Percentiles rank a stretch among this genome's conserved stretches.
phyloP scores from a whole-genome alignment of 106 monocot genomes.

The Apostasia ramifera region DNA sequence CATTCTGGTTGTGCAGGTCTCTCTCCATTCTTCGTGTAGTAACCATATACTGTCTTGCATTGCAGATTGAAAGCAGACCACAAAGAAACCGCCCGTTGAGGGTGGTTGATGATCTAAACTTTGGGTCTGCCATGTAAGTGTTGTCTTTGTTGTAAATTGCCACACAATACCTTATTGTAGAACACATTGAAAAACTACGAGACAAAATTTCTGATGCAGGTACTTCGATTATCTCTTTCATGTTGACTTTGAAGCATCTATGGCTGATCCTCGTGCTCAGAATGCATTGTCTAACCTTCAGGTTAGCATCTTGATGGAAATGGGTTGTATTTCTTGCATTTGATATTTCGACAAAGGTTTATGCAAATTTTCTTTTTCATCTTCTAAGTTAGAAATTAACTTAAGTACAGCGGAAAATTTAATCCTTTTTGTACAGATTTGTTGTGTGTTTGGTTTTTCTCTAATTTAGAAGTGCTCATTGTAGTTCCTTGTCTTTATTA shows the following conservation, averaged over 20 bases:
- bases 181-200: not conserved
- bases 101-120: constrained; percentile 60
- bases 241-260: constrained; percentile 85
- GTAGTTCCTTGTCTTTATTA: no score
- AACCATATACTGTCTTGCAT: not conserved
- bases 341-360: not conserved
- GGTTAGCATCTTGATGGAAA: constrained; percentile 25
- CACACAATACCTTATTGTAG: not conserved
- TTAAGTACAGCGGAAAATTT: no score
- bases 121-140: constrained; percentile 54
- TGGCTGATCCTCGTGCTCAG: constrained; percentile 74
- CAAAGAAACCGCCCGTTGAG: constrained; percentile 56
- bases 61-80: constrained; percentile 82
- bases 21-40: not conserved
- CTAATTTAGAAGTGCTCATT: no score
- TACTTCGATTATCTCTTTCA: constrained; percentile 82
- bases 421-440: no score
- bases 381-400: not conserved
- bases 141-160: not conserved
- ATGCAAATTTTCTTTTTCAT: not conserved
- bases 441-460: no score
- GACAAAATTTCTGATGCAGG: constrained; percentile 25
- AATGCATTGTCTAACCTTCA: constrained; percentile 70
- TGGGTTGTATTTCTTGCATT: not conserved
- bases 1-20: not conserved